Conservation (phyloP, 2,329 filamentous ascomycete species). For the Saccharata proteae region DNA sequence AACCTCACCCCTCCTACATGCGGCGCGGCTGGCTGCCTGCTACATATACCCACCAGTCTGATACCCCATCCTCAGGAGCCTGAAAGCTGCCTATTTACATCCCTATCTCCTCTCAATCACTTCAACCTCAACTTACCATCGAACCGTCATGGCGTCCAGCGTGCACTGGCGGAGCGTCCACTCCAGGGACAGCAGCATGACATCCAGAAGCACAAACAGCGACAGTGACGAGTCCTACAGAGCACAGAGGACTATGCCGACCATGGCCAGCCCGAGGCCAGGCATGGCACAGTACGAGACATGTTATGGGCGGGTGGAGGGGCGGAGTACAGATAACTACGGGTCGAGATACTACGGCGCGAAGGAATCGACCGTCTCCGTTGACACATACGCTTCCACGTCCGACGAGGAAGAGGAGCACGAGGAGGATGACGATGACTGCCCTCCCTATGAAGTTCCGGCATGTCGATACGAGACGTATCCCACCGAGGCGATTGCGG, state of each 20-base stretch:
- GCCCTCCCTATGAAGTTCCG: constrained; percentile 44
- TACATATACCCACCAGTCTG: too few relatives aligned
- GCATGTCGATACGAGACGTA: constrained; percentile 50
- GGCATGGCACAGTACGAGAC: constrained; percentile 19
- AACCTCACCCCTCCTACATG: too few relatives aligned
- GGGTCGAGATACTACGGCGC: constrained; percentile 10
- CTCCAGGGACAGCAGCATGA: constrained; percentile 6
- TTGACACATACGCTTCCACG: constrained; percentile 70
- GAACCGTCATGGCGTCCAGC: constrained; percentile 4
- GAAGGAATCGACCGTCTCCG: constrained; percentile 40
- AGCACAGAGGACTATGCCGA: constrained; percentile 21
- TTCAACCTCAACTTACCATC: too few relatives aligned
- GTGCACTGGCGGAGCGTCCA: constrained; percentile 7
- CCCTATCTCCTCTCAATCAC: too few relatives aligned
- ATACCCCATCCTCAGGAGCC: too few relatives aligned
- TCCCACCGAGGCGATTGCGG: constrained; percentile 56
- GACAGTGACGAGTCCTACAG: constrained; percentile 16
- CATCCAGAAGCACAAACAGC: constrained; percentile 12
- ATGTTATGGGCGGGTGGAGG: constrained; percentile 19
- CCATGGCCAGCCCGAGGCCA: constrained; percentile 15
- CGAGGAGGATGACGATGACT: constrained; percentile 32
- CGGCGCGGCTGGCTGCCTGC: too few relatives aligned
- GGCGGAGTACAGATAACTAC: constrained; percentile 15
- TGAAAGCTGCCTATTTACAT: too few relatives aligned
- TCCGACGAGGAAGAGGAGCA: constrained; percentile 45